Base-by-base conservation (phyloP, 2,329 filamentous ascomycete genomes). In the Fonsecaea pedrosoi region DNA sequence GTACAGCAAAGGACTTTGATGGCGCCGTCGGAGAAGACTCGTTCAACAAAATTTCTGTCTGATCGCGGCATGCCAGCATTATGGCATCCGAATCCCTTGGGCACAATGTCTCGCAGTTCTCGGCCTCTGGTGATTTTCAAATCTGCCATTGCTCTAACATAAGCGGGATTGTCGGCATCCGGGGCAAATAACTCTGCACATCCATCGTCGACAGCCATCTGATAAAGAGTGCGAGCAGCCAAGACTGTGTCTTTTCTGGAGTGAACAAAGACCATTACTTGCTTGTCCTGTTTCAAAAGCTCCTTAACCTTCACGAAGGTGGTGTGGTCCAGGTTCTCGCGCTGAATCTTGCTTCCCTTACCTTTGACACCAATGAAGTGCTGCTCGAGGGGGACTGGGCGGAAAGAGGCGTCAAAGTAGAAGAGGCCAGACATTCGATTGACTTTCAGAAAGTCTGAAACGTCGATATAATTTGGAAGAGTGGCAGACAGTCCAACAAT, bases 261-360 rank as follows among this genome's bases (percentile, higher is more conserved):
- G 77, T 99, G 96, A 10, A 99, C 96, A 78, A 99, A 99, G 0
- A 99, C 94, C 96, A 99, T 99, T 71, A 99, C 87, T 77, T 99
- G 95, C 74, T 99, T 95, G n/a, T 92, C 94, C 66, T 85, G 83
- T 75, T 93, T 88, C 2, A 99, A 84, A 94, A 99, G 97, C 60
- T 95, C 91, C 72, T 89, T 90, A 55, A 97, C 93, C 77, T 99
- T 99, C 72, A 98, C 94, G 75, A 96, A 99, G 0, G 92, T 89
- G 2, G 92, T 89, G 30, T 85, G 85, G 73, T 99, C 95, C 34
- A 99, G 82, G 71, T 98, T 98, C 42, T 97, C 94, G 65, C 91
- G 89, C 8, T 92, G 94, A 67, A 89, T 87, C 75, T 90, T 95
- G 30, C 87, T 88, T 4, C 92, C 81, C 76, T 97, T 98, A 60